Evolutionary conservation across 192 early-diverging fungal genomes (phyloP).

Genomic region (Coemansia sp.): DNA sequence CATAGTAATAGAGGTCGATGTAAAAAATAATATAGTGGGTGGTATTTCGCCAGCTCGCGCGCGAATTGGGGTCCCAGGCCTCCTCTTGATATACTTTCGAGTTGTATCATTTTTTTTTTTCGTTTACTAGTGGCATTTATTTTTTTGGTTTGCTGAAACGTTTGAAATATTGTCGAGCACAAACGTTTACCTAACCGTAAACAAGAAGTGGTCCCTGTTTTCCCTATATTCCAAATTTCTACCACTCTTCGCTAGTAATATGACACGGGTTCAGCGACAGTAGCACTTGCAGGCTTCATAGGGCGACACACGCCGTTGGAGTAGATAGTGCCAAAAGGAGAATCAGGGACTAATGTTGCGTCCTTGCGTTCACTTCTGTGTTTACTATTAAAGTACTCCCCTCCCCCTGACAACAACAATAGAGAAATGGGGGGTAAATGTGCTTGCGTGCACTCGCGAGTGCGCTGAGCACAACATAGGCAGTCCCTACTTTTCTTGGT

Average conservation of each 20-base stretch:
- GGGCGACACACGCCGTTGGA: background rate
- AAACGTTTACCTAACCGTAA: background rate
- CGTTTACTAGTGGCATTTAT: background rate
- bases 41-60: background rate
- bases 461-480: background rate
- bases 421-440: background rate
- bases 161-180: background rate
- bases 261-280: background rate
- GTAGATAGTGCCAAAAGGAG: background rate
- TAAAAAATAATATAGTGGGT: background rate
- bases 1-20: constrained; percentile 3
- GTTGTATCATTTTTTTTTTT: background rate
- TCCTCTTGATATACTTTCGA: background rate
- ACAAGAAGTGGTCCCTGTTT: background rate
- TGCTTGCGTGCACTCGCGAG: background rate
- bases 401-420: background rate
- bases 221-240: background rate
- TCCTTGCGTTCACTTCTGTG: background rate
- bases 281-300: background rate
- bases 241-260: background rate
- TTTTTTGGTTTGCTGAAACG: background rate
- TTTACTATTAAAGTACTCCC: background rate
- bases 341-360: background rate
- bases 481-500: background rate
- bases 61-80: background rate